Evolutionary conservation across 116 monocot species (phyloP), one percentile per base, ranked within the genome.

Genomic region (Trichopus zeylanicus): DNA sequence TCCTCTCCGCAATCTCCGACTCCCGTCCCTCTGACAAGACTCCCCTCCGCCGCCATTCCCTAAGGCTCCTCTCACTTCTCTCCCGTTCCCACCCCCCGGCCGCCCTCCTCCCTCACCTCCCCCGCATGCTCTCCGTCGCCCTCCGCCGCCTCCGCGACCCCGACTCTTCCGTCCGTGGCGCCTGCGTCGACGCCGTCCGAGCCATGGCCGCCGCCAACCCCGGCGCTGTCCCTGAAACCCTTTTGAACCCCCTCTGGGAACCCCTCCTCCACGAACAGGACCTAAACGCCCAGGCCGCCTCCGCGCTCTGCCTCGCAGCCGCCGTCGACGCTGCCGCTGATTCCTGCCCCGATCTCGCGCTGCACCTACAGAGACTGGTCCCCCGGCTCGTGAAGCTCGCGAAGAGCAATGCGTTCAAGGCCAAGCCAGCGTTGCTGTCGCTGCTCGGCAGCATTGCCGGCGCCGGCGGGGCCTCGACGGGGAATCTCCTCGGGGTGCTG

Each of bases 221-320:
- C 1, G 8, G 3, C 12, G n/a, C 42, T 18, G 42, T 42, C 42
- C n/a, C n/a, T n/a, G n/a, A n/a, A n/a, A n/a, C n/a, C n/a, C n/a
- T n/a, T n/a, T n/a, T n/a, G n/a, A n/a, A n/a, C n/a, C n/a, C n/a
- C n/a, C n/a, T n/a, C n/a, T n/a, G n/a, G n/a, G n/a, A n/a, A n/a
- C n/a, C n/a, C n/a, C n/a, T n/a, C n/a, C 59, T 87, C 12, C 86
- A 84, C 68, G 91, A 97, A 68, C 97, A 91, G 77, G 97, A 97
- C 56, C 65, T 55, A 7, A 53, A 60, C 69, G 77, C 97, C 5
- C 97, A 97, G 77, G 55, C 66, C 31, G 70, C 88, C 13, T 49
- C 87, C 21, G 84, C 95, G 0, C 57, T 87, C 35, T 76, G 70
- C 73, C 77, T 91, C 65, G 75, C 85, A 38, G 81, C 88, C 28